Conservation (phyloP, 2,329 filamentous ascomycete genomes). For the Xylaria sp. region DNA sequence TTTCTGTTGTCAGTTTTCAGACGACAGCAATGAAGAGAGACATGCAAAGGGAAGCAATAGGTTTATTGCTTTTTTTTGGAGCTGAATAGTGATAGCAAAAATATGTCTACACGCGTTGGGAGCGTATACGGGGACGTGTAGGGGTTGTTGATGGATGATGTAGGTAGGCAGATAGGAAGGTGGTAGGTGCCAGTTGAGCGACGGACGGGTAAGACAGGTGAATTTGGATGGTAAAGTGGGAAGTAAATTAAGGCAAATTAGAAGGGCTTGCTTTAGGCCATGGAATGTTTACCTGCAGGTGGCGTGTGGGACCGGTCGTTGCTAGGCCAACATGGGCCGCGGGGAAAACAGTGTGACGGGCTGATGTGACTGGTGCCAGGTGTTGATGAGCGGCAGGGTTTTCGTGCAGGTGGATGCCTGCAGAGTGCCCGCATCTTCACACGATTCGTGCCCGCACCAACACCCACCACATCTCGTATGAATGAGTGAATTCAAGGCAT, state of each 20-base stretch:
- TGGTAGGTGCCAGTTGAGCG: background rate
- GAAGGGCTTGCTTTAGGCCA: background rate
- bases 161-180: background rate
- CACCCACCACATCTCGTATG: background rate
- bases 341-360: background rate
- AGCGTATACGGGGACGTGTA: background rate
- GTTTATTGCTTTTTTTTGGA: no score
- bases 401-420: background rate
- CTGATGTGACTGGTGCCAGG: background rate
- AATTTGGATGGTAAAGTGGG: background rate
- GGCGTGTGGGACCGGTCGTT: conserved; percentile 5
- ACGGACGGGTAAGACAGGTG: no score
- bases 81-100: no score
- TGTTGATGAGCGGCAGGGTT: background rate
- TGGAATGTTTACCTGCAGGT: conserved; percentile 10
- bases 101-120: background rate
- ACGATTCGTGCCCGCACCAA: background rate
- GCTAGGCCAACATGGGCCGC: conserved; percentile 15
- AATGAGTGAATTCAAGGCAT: background rate
- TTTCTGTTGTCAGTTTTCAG: no score
- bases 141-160: background rate
- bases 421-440: background rate
- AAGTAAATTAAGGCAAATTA: background rate
- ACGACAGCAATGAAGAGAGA: no score
- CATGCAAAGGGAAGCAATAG: background rate